Evolutionary conservation across 352 stramenopile species (phyloP), one percentile per base, ranked within the genome.

Genomic region (Globisporangium nodosum): DNA sequence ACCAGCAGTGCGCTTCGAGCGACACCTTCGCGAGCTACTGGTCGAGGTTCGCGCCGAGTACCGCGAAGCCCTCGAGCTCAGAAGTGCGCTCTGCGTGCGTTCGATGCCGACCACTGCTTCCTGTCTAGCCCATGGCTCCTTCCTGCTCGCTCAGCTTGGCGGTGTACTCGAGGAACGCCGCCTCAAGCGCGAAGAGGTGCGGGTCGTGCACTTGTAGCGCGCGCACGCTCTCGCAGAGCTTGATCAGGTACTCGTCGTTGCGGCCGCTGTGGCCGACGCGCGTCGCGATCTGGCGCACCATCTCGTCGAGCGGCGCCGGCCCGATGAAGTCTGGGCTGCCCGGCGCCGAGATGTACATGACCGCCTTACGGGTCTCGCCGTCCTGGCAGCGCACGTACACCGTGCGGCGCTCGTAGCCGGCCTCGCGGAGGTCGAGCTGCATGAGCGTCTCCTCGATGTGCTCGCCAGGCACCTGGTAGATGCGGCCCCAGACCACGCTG

Each of bases 161-260:
- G 33, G 9, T 37, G 33, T 37, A 37, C 33, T 6, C 33, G 33
- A 37, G 33, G 33, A 37, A 11, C 27, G 84, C 81, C 24, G 65
- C 74, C 64, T 94, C 85, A 7, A 94, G 68, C 27, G 78, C 76
- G 5, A 79, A 74, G 39, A 94, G 67, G 57, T 94, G 85, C 48
- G 79, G 79, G 56, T 94, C 85, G 55, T 68, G 63, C 52, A 94
- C 81, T 33, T 90, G 64, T 54, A 94, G 64, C 49, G 73, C 55
- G 56, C 82, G 82, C 77, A 94, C 91, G 78, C 74, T 81, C 46
- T 90, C 76, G 60, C 81, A 90, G 54, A 95, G 77, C 56, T 80
- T 83, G 52, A 88, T 81, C 47, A 95, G 70, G 60, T 95, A 95
- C 69, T 95, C 85, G 48, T 85, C 79, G 68, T 95, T 95, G 39